Evolutionary conservation across 2,329 filamentous ascomycete genomes (phyloP), one percentile per base, ranked within the genome.

Genomic region (Diaporthe citriasiana): DNA sequence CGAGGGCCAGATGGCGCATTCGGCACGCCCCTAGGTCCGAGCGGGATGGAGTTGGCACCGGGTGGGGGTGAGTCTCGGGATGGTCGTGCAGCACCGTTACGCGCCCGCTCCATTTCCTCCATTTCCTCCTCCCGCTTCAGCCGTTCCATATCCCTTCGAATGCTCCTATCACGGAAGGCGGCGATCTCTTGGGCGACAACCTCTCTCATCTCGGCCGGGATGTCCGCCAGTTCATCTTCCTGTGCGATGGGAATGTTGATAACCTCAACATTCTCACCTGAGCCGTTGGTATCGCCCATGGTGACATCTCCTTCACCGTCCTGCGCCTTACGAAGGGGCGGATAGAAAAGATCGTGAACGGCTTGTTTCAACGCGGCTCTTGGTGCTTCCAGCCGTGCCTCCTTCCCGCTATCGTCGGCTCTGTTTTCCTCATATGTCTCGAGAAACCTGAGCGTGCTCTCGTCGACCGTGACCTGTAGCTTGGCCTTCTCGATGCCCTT

Each of bases 121-220:
- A 98, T 91, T 81, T 98, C 96, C 81, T 99, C 97, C 82, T 99
- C 97, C 57, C 93, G 89, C 80, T 92, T 92, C 47, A 98, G 85
- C 4, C 97, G 93, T 82, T 99, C 97, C 80, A 97, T 85, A 80
- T 99, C 97, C 51, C 96, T 90, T 75, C 93, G 91, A 74, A 92
- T 98, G 78, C 96, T 98, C 27, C 96, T 90, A 77, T 99, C 97
- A 77, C 97, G 90, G 86, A 99, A 99, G 0, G 95, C 94, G 0
- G 95, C 92, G 79, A 99, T 99, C 82, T 99, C 97, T 73, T 93
- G 93, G 0, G 97, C 94, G 22, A 99, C 97, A 0, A 95, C 95
- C 81, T 97, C 97, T 33, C 97, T 92, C 95, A 98, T 97, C 81
- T 98, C 97, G 0, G 94, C 93, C 0, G 97, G 97, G 63, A 99